Evolutionary conservation across 306 rosid species (phyloP).

Genomic region (Cicer yamashitae): DNA sequence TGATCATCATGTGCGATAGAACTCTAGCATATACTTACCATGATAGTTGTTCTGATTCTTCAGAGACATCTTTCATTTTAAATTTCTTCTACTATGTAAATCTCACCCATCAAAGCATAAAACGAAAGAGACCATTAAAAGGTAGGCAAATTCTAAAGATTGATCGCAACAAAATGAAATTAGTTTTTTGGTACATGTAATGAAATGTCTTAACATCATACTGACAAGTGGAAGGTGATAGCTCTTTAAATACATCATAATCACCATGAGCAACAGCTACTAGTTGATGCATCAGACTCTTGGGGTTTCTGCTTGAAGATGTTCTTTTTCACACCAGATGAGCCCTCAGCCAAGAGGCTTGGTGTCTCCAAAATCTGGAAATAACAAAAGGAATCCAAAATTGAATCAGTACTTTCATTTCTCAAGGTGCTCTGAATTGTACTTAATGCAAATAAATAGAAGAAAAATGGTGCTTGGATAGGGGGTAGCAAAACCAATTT

Average conservation of each 20-base stretch:
- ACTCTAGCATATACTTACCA: background rate
- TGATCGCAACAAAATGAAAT: conserved; percentile 25
- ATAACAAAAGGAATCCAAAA: conserved; percentile 32
- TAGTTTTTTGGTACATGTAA: conserved; percentile 18
- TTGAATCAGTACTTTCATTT: background rate
- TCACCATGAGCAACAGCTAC: conserved; percentile 74
- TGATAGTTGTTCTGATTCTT: background rate
- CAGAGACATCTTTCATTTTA: background rate
- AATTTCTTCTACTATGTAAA: background rate
- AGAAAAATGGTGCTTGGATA: background rate
- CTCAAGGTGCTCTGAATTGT: background rate
- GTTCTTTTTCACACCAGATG: conserved; percentile 71
- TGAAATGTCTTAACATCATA: conserved; percentile 31
- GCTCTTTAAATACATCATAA: conserved; percentile 8
- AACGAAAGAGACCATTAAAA: background rate
- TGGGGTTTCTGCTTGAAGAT: conserved; percentile 67
- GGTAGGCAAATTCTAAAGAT: conserved; percentile 20
- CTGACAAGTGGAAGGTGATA: conserved; percentile 9
- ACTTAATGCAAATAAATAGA: conserved; percentile 13
- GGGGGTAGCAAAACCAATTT: background rate
- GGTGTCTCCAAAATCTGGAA: conserved; percentile 83
- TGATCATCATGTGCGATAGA: background rate
- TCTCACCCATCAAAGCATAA: background rate
- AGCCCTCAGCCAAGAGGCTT: conserved; percentile 73
- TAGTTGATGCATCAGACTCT: conserved; percentile 53